These are phyloP conservation scores for Sherardia arvensis DNA, from an alignment of 257 asterid species.

Conservation along the genomic window DNA sequence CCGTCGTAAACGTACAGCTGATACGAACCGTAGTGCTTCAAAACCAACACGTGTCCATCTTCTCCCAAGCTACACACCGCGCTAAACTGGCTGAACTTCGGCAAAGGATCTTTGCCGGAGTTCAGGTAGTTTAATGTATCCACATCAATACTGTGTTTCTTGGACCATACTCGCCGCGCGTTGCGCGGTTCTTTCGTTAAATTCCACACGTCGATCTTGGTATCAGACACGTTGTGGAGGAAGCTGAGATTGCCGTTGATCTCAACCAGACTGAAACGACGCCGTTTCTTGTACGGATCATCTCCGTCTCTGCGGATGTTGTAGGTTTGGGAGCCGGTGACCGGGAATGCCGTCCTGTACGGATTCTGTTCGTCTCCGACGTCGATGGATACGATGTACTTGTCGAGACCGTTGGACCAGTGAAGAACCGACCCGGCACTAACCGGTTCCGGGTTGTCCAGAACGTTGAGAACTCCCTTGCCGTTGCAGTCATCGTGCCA, in stretches of 20 bases:
- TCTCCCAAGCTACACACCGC: conserved; percentile 6
- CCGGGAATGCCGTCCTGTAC: conserved; percentile 1
- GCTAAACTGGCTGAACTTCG: conserved; percentile 11
- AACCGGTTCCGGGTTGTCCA: conserved; percentile 1
- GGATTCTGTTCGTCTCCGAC: neutral
- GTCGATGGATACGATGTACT: conserved; percentile 12
- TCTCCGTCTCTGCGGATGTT: neutral
- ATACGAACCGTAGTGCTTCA: conserved; percentile 6
- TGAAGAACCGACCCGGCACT: conserved; percentile 3
- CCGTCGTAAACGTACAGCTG: conserved; percentile 4
- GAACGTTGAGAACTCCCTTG: neutral
- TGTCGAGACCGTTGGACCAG: conserved; percentile 7
- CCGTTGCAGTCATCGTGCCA: neutral
- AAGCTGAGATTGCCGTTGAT: conserved; percentile 13
- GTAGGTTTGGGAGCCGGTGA: neutral
- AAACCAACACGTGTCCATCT: conserved; percentile 2
- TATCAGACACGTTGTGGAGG: neutral
- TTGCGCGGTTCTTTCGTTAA: conserved; percentile 6
- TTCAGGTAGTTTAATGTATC: neutral
- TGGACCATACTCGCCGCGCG: conserved; percentile 14
- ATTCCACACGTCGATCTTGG: conserved; percentile 11
- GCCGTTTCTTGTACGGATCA: neutral
- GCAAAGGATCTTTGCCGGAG: neutral
- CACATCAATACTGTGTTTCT: conserved; percentile 10
- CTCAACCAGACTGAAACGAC: conserved; percentile 7